Evolutionary conservation across 768 basidiomycete species (phyloP).

Genomic region (Gymnopilus junonius): DNA sequence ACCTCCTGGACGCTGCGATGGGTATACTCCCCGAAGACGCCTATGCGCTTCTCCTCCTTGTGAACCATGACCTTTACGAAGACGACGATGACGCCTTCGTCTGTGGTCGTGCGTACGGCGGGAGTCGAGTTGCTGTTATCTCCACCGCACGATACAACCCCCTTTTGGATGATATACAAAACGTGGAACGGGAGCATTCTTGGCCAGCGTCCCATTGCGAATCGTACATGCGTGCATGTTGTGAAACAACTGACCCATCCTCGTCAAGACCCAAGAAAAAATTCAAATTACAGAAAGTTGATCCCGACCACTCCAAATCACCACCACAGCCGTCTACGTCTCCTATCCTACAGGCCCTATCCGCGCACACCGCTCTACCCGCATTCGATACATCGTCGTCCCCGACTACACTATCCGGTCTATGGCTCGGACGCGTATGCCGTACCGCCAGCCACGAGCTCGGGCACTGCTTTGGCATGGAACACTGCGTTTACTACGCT

Average conservation of each 20-base stretch:
- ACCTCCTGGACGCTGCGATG: constrained; percentile 40
- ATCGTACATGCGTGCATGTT: constrained; percentile 24
- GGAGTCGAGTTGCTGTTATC: constrained; percentile 41
- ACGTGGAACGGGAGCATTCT: constrained; percentile 34
- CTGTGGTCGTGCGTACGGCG: constrained; percentile 44
- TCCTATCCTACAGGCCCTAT: constrained; percentile 10
- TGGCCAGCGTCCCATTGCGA: constrained; percentile 43
- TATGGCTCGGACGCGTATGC: constrained; percentile 41
- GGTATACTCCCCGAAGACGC: constrained; percentile 37
- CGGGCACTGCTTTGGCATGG: constrained; percentile 45
- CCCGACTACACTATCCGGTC: constrained; percentile 15
- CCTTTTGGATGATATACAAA: constrained; percentile 30
- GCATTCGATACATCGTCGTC: not conserved
- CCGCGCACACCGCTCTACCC: constrained; percentile 12
- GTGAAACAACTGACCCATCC: not conserved
- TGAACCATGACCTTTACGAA: constrained; percentile 40
- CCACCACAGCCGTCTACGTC: not conserved
- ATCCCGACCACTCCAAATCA: not conserved
- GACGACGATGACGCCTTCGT: constrained; percentile 39
- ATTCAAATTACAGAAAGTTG: not conserved
- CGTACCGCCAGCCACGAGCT: constrained; percentile 43
- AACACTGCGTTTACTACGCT: constrained; percentile 42
- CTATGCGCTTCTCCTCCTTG: constrained; percentile 37
- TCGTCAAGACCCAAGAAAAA: constrained; percentile 16
- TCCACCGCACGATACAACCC: constrained; percentile 41